These are phyloP conservation scores for Grosmannia penicillata DNA, from an alignment of 2,329 filamentous ascomycete species.

Conservation along the genomic window DNA sequence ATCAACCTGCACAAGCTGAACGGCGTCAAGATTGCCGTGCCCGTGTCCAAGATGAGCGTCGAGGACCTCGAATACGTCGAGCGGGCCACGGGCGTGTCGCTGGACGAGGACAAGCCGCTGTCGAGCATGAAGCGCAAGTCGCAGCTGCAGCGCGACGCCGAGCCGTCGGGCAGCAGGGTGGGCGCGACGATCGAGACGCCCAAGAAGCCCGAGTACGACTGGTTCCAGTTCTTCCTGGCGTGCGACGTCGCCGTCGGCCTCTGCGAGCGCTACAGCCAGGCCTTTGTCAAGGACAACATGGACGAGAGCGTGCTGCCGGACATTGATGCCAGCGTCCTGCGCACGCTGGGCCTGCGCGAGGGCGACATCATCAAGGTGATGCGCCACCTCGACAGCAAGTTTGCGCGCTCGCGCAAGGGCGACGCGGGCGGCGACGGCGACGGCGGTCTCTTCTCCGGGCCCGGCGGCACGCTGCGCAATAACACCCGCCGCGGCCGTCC, in stretches of 20 bases:
- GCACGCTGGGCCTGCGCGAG: constrained; percentile 85
- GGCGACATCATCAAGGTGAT: constrained; percentile 95
- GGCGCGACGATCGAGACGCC: constrained; percentile 52
- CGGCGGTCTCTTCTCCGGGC: constrained; percentile 75
- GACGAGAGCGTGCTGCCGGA: constrained; percentile 85
- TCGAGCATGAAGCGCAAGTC: constrained; percentile 55
- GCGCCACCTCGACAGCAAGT: constrained; percentile 74
- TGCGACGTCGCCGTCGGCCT: constrained; percentile 86
- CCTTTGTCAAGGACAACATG: constrained; percentile 86
- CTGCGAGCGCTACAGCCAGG: constrained; percentile 85
- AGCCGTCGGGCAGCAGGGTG: constrained; percentile 20
- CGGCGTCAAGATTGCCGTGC: constrained; percentile 95
- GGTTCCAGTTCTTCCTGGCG: constrained; percentile 96
- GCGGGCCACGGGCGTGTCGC: constrained; percentile 65
- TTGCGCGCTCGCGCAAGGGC: constrained; percentile 48
- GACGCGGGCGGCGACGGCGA: constrained; percentile 43
- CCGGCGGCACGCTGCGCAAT: constrained; percentile 80
- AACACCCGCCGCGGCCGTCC: constrained; percentile 89
- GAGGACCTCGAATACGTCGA: constrained; percentile 95
- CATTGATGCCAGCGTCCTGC: constrained; percentile 67
- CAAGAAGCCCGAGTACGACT: constrained; percentile 72
- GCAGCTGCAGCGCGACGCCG: constrained; percentile 12
- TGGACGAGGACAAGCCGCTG: constrained; percentile 89
- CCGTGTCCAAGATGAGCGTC: constrained; percentile 86
- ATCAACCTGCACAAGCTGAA: constrained; percentile 97